Evolutionary conservation across 2,329 filamentous ascomycete species (phyloP), one percentile per base, ranked within the genome.

Genomic region (Trichoderma arundinaceum): DNA sequence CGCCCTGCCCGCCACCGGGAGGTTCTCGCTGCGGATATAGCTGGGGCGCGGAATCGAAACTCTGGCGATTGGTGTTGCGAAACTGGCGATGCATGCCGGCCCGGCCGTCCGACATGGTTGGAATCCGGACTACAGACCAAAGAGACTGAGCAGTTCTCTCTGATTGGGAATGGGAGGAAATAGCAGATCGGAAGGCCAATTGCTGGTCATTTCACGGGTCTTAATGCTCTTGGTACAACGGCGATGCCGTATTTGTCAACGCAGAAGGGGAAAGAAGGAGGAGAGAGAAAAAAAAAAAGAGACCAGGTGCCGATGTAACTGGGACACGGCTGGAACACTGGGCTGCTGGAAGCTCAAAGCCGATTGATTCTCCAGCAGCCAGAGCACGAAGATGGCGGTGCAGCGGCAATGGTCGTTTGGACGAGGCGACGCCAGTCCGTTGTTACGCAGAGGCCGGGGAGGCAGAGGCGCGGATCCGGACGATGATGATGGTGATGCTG

Each of bases 101-200:
- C 67, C 69, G 73, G 68, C 72, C 71, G 69, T 70, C 71, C 49
- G 73, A 72, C 75, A 77, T 77, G 70, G 60, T 74, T 44, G 38
- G 46, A 19, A 52, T 41, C 58, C 41, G 38, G 39, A 49, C 49
- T 58, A 53, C 56, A 64, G 52, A 33, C 38, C 41, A 46, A 39
- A 46, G 51, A 49, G 52, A 48, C 52, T 49, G 39, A 32, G 33
- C 9, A 33, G 39, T 13, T 53, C 49, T 51, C 53, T 46, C 17
- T 58, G n/a, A 6, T 52, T 52, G n/a, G 52, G 38, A 22, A 65
- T 51, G 62, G 44, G 35, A 43, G 53, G 28, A n/a, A 35, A 44
- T 33, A 35, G 43, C 38, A 43, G 44, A 58, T 51, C 38, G n/a
- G n/a, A 51, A 52, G 46, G 44, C 53, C 52, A 35, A 58, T 51